These are phyloP conservation scores for Gynochthodes officinalis DNA, from an alignment of 257 asterid species.

Conservation along the genomic window DNA sequence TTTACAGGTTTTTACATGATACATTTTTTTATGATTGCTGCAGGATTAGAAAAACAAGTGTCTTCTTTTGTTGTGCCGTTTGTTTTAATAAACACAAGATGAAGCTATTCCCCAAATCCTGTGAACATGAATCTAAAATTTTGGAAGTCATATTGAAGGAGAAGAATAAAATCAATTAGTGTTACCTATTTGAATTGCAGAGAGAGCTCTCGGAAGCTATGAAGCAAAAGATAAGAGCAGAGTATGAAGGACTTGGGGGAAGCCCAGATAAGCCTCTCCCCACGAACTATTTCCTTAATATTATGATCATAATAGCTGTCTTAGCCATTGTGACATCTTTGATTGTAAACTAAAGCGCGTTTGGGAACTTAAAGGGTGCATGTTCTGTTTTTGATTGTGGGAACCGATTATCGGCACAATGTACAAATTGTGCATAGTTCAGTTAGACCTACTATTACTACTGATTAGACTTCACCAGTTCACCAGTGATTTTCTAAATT, in stretches of 20 bases:
- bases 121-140: conserved; percentile 42
- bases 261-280: conserved; percentile 96
- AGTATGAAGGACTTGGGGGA: conserved; percentile 86
- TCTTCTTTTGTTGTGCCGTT: conserved; percentile 53
- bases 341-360: conserved; percentile 52
- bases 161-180: conserved; percentile 53
- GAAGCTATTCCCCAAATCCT: conserved; percentile 44
- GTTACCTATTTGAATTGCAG: conserved; percentile 80
- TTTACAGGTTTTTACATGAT: conserved; percentile 24
- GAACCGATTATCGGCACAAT: no score
- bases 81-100: conserved; percentile 51
- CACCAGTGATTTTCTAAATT: no score
- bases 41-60: conserved; percentile 73
- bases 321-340: conserved; percentile 75
- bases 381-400: background rate
- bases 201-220: conserved; percentile 82
- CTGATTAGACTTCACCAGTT: background rate
- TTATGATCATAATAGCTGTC: conserved; percentile 75
- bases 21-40: conserved; percentile 44
- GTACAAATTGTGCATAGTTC: background rate
- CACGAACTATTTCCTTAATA: conserved; percentile 87
- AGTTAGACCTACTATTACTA: background rate
- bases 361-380: conserved; percentile 1
- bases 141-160: conserved; percentile 40
- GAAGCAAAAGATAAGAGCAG: conserved; percentile 94